These are phyloP conservation scores for Pichia occidentalis DNA, from an alignment of 805 yeast genomes.

Conservation along the genomic window DNA sequence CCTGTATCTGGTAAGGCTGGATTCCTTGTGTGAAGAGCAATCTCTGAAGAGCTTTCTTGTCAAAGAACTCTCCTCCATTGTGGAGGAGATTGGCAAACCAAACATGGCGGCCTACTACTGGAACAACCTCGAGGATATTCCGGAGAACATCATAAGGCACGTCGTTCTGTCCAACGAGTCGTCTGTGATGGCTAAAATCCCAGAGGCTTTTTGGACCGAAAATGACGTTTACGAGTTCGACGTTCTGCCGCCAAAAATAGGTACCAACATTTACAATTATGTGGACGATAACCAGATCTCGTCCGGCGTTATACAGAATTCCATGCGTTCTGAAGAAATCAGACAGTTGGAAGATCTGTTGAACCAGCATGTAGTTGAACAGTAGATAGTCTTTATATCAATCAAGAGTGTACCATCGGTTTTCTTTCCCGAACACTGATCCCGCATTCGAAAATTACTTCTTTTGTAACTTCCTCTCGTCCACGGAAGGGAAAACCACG, in stretches of 20 bases:
- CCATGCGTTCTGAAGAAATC: conserved; percentile 22
- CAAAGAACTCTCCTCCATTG: conserved; percentile 16
- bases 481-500: too few relatives aligned
- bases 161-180: conserved; percentile 67
- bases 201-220: conserved; percentile 51
- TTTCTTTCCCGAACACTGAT: too few relatives aligned
- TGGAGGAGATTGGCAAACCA: conserved; percentile 16
- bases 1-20: conserved; percentile 54
- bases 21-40: conserved; percentile 46
- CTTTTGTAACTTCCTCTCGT: too few relatives aligned
- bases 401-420: too few relatives aligned
- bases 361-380: conserved; percentile 15
- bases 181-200: conserved; percentile 63
- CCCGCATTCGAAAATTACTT: too few relatives aligned
- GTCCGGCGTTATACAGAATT: conserved; percentile 30
- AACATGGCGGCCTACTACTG: conserved; percentile 15
- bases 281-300: conserved; percentile 43
- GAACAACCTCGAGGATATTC: conserved; percentile 34
- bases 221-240: conserved; percentile 66
- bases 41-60: conserved; percentile 37
- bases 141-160: conserved; percentile 58
- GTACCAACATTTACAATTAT: conserved; percentile 38
- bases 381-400: too few relatives aligned
- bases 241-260: conserved; percentile 57
- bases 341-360: conserved; percentile 21